phyloP scores from a whole-genome alignment of 2,329 filamentous ascomycete species.

The Dichotomopilus funicola region DNA sequence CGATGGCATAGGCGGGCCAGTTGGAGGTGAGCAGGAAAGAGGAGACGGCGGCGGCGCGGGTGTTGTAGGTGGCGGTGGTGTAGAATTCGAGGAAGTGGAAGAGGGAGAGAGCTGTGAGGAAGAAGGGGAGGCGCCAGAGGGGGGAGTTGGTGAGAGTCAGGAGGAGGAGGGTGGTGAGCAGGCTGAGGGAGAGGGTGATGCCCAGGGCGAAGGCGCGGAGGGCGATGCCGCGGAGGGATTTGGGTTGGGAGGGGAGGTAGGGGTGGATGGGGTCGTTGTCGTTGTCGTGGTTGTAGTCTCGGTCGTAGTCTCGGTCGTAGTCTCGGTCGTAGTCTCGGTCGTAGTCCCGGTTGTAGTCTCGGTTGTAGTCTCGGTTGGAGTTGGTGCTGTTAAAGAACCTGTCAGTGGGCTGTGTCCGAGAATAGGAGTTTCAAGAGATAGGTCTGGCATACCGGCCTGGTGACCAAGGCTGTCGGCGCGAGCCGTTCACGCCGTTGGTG shows the following conservation, averaged over 20 bases:
- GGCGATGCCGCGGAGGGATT: conserved; percentile 55
- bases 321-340: too few relatives aligned
- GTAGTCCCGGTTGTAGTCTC: background rate
- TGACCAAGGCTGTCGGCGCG: conserved; percentile 15
- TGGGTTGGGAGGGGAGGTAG: conserved; percentile 41
- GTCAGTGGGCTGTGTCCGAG: background rate
- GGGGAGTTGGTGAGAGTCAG: conserved; percentile 37
- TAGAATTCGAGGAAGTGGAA: conserved; percentile 98
- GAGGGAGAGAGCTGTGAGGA: conserved; percentile 59
- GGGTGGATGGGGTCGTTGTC: conserved; percentile 21
- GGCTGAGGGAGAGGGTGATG: conserved; percentile 33
- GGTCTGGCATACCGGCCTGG: conserved; percentile 15
- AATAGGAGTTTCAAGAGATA: background rate
- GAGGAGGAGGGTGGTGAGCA: conserved; percentile 29
- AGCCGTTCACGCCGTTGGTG: background rate
- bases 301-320: background rate
- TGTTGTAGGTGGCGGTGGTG: conserved; percentile 81
- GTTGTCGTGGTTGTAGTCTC: background rate
- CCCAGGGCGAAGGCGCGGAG: conserved; percentile 51
- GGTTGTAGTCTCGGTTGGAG: too few relatives aligned
- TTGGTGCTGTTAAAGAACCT: too few relatives aligned
- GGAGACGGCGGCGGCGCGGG: conserved; percentile 59
- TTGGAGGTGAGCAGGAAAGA: conserved; percentile 83
- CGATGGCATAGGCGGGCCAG: conserved; percentile 75
- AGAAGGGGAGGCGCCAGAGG: conserved; percentile 59